Evolutionary conservation across 768 basidiomycete species (phyloP).

Genomic region (Collybia sordida): DNA sequence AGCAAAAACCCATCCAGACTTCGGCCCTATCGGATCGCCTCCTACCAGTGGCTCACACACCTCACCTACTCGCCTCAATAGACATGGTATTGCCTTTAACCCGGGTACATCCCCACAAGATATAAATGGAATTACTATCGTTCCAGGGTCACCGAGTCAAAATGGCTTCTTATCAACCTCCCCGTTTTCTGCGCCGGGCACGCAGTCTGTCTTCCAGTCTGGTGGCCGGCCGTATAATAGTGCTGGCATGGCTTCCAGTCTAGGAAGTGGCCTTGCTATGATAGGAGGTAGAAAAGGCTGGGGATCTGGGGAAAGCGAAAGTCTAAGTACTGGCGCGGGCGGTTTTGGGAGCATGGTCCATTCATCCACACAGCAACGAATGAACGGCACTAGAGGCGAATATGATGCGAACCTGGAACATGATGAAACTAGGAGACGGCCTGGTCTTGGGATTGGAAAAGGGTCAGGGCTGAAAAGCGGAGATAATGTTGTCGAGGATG

Average conservation of each 20-base stretch:
- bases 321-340: slow-evolving; percentile 7
- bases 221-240: slow-evolving; percentile 24
- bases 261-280: slow-evolving; percentile 54
- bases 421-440: slow-evolving; percentile 28
- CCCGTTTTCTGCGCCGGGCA: slow-evolving; percentile 77
- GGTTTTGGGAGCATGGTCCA: slow-evolving; percentile 3
- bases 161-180: slow-evolving; percentile 52
- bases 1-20: slow-evolving; percentile 43
- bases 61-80: slow-evolving; percentile 1
- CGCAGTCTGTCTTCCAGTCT: slow-evolving; percentile 53
- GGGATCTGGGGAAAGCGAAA: slow-evolving; percentile 24
- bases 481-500: slow-evolving; percentile 61
- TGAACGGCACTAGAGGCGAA: slow-evolving; percentile 18
- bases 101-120: slow-evolving; percentile 58
- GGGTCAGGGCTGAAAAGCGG: slow-evolving; percentile 17
- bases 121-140: slow-evolving; percentile 27
- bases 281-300: slow-evolving; percentile 42
- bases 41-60: slow-evolving; percentile 46
- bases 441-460: slow-evolving; percentile 13
- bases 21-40: slow-evolving; percentile 84
- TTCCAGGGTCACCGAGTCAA: slow-evolving; percentile 30
- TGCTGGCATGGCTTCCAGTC: slow-evolving; percentile 61
- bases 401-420: slow-evolving; percentile 38
- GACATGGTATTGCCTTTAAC: slow-evolving; percentile 36
- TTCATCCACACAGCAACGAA: slow-evolving; percentile 9